phyloP scores from a whole-genome alignment of 208 protist genomes.

The Ichthyophonus hoferi region DNA sequence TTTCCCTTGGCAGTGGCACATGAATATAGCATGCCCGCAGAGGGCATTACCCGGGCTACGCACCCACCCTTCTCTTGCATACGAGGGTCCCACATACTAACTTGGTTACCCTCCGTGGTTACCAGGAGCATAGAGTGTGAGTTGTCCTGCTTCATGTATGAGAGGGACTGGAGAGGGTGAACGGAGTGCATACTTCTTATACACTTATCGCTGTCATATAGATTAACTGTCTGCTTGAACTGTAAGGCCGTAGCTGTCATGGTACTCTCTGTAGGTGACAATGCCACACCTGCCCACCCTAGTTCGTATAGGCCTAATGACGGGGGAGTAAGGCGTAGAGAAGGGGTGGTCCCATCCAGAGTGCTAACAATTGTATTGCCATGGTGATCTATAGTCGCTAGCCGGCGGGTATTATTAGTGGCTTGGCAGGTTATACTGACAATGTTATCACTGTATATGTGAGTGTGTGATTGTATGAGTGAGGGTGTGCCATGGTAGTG shows the following conservation, averaged over 20 bases:
- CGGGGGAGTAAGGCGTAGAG: not conserved
- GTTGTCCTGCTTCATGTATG: not conserved
- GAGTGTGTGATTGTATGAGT: not conserved
- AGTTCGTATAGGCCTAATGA: not conserved
- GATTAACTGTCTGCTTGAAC: not conserved
- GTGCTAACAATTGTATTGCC: not conserved
- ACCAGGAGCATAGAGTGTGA: not conserved
- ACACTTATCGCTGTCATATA: not conserved
- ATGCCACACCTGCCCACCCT: not conserved
- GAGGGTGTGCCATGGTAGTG: not conserved
- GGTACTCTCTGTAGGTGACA: not conserved
- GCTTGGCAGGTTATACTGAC: not conserved
- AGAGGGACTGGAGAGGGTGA: not conserved
- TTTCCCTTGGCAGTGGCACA: not conserved
- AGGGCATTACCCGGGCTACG: not conserved
- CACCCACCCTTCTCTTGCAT: not conserved
- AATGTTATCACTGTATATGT: not conserved
- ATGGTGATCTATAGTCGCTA: not conserved
- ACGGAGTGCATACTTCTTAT: not conserved
- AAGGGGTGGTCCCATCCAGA: not conserved
- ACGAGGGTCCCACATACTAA: not conserved
- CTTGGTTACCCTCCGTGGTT: not conserved
- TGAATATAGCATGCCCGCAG: not conserved
- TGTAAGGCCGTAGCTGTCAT: not conserved
- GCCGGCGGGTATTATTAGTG: not conserved